Evolutionary conservation across 805 yeast genomes (phyloP).

Genomic region (Yarrowia osloensis): DNA sequence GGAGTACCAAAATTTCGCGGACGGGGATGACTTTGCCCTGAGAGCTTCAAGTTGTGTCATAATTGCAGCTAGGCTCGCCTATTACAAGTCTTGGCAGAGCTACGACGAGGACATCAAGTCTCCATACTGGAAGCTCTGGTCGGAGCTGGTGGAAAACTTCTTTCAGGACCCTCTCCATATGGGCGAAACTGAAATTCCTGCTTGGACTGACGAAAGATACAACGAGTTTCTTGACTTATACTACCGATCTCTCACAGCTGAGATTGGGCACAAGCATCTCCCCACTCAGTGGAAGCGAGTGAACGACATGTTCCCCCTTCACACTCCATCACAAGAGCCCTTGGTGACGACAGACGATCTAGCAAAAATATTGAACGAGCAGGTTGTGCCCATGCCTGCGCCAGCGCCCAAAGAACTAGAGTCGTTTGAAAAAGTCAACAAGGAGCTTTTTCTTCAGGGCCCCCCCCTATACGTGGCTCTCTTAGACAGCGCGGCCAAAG

Average conservation of each 20-base stretch:
- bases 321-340: not conserved
- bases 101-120: not conserved
- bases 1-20: too few species aligned
- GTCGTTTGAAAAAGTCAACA: not conserved
- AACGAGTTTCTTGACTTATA: not conserved
- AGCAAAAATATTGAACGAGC: not conserved
- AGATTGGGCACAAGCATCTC: not conserved
- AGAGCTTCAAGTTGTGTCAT: not conserved
- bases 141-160: not conserved
- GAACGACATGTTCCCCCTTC: not conserved
- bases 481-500: not conserved
- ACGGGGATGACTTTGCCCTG: too few species aligned
- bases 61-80: not conserved
- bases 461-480: not conserved
- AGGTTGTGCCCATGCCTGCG: not conserved
- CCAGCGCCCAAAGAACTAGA: not conserved
- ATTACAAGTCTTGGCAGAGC: not conserved
- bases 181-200: not conserved
- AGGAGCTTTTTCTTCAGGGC: not conserved
- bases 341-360: not conserved
- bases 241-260: not conserved
- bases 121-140: constrained; percentile 6
- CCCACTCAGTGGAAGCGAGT: not conserved
- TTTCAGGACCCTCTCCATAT: not conserved
- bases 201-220: not conserved